Evolutionary conservation across 805 yeast genomes (phyloP), one percentile per base, ranked within the genome.

Genomic region (Hanseniaspora valbyensis): DNA sequence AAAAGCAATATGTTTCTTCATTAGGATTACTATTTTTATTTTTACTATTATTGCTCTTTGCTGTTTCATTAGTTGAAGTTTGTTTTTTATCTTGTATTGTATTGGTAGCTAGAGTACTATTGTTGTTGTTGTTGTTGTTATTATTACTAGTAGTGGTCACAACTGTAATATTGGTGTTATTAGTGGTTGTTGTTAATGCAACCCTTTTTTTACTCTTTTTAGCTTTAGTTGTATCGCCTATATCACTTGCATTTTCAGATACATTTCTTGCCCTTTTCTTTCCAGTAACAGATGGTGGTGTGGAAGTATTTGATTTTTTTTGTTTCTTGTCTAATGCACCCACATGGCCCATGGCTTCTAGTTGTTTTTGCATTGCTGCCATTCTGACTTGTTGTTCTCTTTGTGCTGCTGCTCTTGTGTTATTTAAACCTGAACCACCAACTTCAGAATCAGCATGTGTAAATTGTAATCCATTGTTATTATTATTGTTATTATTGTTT

Each of bases 1-100:
- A 92, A 68, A 90, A 89, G 66, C 98, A 92, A 64, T 90, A 90
- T 2, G 88, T 77, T 0, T 95, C 95, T 60, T 89, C 96, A 10
- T 26, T 40, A 4, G 12, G n/a, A 21, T 21, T 71, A 72, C 43
- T 62, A 65, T 25, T 64, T 68, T 52, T 66, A 13, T 13, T 28
- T 21, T 22, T 26, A 18, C 4, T 12, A 30, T n/a, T 28, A 51
- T 60, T 63, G 19, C 50, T 49, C 43, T 41, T 43, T n/a, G 51
- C 38, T 25, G 50, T 41, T 16, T 65, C 55, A 18, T 58, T 50
- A 42, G 61, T 61, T 44, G 57, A 54, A 25, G 57, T 52, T 25
- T 61, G 61, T 10, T 61, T 57, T n/a, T 53, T 45, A 28, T 58
- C 66, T 34, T 44, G 51, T 56, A 9, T 57, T 56, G 21, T 49